Evolutionary conservation across 768 basidiomycete species (phyloP), one percentile per base, ranked within the genome.

Genomic region (Mycena polygramma): DNA sequence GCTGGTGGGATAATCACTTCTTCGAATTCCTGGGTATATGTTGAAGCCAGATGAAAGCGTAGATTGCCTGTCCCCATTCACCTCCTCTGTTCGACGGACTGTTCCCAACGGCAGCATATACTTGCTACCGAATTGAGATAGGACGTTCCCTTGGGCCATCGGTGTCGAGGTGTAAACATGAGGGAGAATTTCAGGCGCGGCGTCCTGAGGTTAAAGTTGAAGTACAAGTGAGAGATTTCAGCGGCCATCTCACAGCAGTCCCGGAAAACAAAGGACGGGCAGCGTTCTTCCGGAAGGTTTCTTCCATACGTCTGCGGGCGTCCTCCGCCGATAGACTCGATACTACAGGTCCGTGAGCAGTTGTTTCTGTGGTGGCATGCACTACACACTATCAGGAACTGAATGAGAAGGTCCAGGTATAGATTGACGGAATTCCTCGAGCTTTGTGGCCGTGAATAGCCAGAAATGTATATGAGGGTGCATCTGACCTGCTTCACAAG

Each of bases 1-100:
- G 95, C 88, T 15, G 97, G 96, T 9, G 98, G 98, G 43, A 99
- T 86, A 26, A 90, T 86, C 20, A 98, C 93, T 83, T 98, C 97
- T 79, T 97, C 94, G 75, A 91, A 95, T 53, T 91, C 88, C 95
- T 97, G 71, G 20, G 66, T n/a, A 62, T 46, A 41, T 46, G 61
- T 59, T 24, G 4, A 24, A 55, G 8, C 39, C 14, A 46, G 26
- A 36, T 2, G 26, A 57, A 35, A 24, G 17, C 13, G 22, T 36
- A 37, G 36, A 35, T 43, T 30, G 10, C 41, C 9, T 41, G 53
- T 60, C 22, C 69, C 82, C 2, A 10, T 10, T 60, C 70, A 96
- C 96, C 77, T 96, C 93, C 52, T 87, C 77, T 59, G 88, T 84
- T 19, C 87, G 80, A 35, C 94, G 85, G 22, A 85, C 85, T 2